These are phyloP conservation scores for Globisporangium viniferum DNA, from an alignment of 352 stramenopile genomes.

Conservation along the genomic window DNA sequence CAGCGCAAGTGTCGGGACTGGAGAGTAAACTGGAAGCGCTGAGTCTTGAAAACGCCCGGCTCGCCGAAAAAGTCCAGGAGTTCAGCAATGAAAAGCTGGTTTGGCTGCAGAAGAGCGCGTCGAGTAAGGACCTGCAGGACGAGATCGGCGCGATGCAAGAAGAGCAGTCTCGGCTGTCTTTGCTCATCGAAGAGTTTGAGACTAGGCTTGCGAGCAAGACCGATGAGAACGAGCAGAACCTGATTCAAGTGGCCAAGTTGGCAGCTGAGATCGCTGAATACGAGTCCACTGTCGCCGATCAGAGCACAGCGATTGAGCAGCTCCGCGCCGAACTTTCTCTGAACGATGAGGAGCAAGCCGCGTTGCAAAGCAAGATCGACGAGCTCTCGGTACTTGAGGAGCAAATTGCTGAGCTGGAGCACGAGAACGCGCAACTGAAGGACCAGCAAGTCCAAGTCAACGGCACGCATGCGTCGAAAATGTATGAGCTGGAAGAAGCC, in stretches of 20 bases:
- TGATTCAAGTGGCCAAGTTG: conserved; percentile 1
- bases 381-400: conserved; percentile 18
- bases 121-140: conserved; percentile 22
- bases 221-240: conserved; percentile 18
- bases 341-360: conserved; percentile 15
- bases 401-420: conserved; percentile 12
- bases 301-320: conserved; percentile 18
- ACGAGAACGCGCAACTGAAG: conserved; percentile 4
- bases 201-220: conserved; percentile 17
- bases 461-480: not conserved
- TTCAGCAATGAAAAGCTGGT: conserved; percentile 20
- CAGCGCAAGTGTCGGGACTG: not conserved
- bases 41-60: not conserved
- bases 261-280: conserved; percentile 14
- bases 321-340: conserved; percentile 9
- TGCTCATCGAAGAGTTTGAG: conserved; percentile 11
- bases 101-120: conserved; percentile 25
- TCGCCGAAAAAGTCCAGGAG: conserved; percentile 13
- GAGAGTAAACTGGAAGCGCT: conserved; percentile 8
- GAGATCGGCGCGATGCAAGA: conserved; percentile 25
- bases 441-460: not conserved
- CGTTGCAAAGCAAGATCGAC: conserved; percentile 15
- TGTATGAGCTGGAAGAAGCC: conserved; percentile 10
- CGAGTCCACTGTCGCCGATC: conserved; percentile 17
- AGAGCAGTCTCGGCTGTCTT: conserved; percentile 16